Evolutionary conservation across 352 stramenopile genomes (phyloP).

Genomic region (Aphanomyces cochlioides): DNA sequence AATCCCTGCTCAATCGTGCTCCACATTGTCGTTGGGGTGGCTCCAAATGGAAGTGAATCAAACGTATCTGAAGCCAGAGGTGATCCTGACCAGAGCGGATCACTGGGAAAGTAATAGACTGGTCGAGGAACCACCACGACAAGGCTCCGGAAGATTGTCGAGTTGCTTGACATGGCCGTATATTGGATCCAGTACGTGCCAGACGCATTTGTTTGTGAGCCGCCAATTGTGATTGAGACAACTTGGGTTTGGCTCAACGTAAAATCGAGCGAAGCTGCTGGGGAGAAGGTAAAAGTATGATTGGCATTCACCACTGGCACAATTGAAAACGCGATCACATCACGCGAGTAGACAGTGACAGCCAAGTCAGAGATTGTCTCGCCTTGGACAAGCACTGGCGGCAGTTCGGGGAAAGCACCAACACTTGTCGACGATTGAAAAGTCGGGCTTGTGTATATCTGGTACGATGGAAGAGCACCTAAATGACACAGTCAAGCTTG

Average conservation of each 20-base stretch:
- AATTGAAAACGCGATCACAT: background rate
- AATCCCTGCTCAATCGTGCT: constrained; percentile 52
- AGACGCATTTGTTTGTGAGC: background rate
- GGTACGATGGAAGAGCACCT: no score
- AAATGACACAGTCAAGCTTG: no score
- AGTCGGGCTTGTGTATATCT: background rate
- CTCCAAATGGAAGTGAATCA: constrained; percentile 33
- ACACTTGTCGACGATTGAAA: constrained; percentile 17
- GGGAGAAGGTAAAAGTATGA: constrained; percentile 7
- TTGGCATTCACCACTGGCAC: constrained; percentile 4
- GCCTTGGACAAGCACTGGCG: constrained; percentile 18
- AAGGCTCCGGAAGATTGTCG: background rate
- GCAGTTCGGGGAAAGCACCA: constrained; percentile 18
- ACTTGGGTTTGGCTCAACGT: background rate
- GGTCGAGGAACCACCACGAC: constrained; percentile 44
- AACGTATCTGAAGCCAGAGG: constrained; percentile 62
- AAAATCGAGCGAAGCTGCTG: background rate
- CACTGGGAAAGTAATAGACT: constrained; percentile 37
- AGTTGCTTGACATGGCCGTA: background rate
- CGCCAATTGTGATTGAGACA: constrained; percentile 3
- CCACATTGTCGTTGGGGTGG: constrained; percentile 45
- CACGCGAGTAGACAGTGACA: background rate
- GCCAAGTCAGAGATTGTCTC: constrained; percentile 11
- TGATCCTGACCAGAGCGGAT: constrained; percentile 45
- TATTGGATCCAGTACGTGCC: constrained; percentile 20